phyloP scores from a whole-genome alignment of 805 yeast genomes.

The Barnettozyma californica region DNA sequence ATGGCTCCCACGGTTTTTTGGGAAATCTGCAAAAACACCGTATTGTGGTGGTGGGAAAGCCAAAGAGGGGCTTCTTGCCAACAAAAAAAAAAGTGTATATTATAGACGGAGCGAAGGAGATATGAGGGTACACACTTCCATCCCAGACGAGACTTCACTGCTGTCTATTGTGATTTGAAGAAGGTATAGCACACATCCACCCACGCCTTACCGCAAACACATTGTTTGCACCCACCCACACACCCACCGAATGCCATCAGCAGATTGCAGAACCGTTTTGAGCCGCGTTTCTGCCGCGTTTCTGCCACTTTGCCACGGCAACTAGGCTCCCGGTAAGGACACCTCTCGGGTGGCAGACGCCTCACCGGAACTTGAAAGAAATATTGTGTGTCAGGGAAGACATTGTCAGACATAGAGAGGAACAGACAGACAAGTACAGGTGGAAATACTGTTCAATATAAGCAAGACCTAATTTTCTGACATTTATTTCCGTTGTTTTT shows the following conservation, averaged over 20 bases:
- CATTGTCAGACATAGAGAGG: too few species aligned
- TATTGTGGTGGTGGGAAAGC: background rate
- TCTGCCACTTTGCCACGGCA: background rate
- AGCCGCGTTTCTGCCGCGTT: background rate
- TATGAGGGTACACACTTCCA: too few species aligned
- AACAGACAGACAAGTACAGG: too few species aligned
- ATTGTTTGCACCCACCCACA: background rate
- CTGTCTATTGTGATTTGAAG: background rate
- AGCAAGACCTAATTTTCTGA: too few species aligned
- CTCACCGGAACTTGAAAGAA: too few species aligned
- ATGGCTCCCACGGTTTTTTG: slow-evolving; percentile 8
- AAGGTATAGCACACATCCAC: too few species aligned
- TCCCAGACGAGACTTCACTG: too few species aligned
- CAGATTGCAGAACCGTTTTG: slow-evolving; percentile 1
- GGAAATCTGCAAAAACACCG: background rate
- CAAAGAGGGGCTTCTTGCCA: background rate
- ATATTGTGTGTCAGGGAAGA: too few species aligned
- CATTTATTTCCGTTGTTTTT: too few species aligned
- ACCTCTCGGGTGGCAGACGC: background rate
- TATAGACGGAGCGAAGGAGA: background rate
- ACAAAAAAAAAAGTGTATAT: background rate
- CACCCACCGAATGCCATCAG: background rate
- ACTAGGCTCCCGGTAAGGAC: background rate
- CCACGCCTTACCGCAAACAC: too few species aligned
- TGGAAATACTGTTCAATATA: too few species aligned